Conservation (phyloP, 805 yeast species). For the Hanseniaspora guilliermondii region DNA sequence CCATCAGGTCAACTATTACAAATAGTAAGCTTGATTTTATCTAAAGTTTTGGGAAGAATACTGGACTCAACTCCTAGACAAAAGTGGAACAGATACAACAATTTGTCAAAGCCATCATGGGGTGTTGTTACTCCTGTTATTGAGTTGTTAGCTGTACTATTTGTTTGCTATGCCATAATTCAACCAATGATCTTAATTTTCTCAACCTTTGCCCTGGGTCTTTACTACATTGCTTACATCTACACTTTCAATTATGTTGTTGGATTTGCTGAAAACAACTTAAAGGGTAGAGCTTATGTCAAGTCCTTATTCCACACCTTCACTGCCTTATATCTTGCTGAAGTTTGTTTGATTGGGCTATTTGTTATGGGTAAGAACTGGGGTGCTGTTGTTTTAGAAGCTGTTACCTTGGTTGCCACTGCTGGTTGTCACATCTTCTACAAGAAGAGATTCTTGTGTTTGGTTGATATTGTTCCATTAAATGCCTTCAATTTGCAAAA, state of each 20-base stretch:
- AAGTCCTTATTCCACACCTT: conserved; percentile 59
- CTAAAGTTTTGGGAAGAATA: conserved; percentile 54
- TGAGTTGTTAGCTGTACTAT: conserved; percentile 61
- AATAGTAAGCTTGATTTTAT: conserved; percentile 57
- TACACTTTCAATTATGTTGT: conserved; percentile 55
- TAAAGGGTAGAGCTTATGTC: conserved; percentile 62
- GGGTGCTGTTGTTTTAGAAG: conserved; percentile 66
- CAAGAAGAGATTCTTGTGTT: conserved; percentile 47
- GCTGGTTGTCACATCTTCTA: conserved; percentile 47
- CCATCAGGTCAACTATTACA: conserved; percentile 71
- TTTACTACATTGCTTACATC: conserved; percentile 48
- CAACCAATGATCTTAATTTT: conserved; percentile 62
- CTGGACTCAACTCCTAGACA: conserved; percentile 85
- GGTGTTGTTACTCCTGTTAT: conserved; percentile 72
- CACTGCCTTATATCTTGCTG: conserved; percentile 59
- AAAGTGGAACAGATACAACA: conserved; percentile 68
- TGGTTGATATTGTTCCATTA: conserved; percentile 58
- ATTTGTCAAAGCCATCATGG: conserved; percentile 58
- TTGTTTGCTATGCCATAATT: conserved; percentile 64
- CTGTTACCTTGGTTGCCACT: conserved; percentile 44
- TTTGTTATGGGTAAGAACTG: conserved; percentile 68
- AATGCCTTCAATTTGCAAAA: conserved; percentile 33
- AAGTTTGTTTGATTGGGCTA: conserved; percentile 54
- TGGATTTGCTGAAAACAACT: conserved; percentile 44
- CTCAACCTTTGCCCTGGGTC: conserved; percentile 43